These are phyloP conservation scores for Massarina eburnea DNA, from an alignment of 2,329 filamentous ascomycete genomes.

Conservation along the genomic window DNA sequence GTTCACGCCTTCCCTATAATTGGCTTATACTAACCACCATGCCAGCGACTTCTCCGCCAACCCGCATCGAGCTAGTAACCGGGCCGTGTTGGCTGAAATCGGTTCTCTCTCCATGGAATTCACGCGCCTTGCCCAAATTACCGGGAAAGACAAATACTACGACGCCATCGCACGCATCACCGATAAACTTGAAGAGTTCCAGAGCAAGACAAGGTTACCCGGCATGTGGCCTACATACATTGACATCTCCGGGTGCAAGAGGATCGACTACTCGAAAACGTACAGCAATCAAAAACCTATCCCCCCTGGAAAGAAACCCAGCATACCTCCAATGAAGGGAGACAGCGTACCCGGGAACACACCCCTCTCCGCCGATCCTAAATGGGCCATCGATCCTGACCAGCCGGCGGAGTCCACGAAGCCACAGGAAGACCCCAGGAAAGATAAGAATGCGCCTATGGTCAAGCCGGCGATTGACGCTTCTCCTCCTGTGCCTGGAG, in stretches of 20 bases:
- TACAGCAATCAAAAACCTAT: conserved; percentile 31
- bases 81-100: conserved; percentile 51
- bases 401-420: not conserved
- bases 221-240: conserved; percentile 54
- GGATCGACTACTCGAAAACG: conserved; percentile 19
- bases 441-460: conserved; percentile 8
- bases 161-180: conserved; percentile 52
- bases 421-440: conserved; percentile 5
- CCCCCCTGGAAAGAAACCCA: not conserved
- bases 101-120: conserved; percentile 54
- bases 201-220: conserved; percentile 48
- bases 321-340: not conserved
- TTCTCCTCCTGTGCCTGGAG: conserved; percentile 14
- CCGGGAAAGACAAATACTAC: conserved; percentile 50
- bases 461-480: not conserved
- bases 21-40: conserved; percentile 3
- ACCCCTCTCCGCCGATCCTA: not conserved
- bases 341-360: not conserved
- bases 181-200: conserved; percentile 46
- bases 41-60: conserved; percentile 36
- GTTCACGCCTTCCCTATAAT: conserved; percentile 20
- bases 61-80: conserved; percentile 43
- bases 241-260: conserved; percentile 45
- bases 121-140: conserved; percentile 50
- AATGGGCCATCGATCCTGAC: not conserved